Percentiles rank a stretch among this genome's conserved stretches.
These are phyloP conservation scores for Drosera spatulata DNA, from an alignment of 179 eudicot genomes.

Conservation along the genomic window DNA sequence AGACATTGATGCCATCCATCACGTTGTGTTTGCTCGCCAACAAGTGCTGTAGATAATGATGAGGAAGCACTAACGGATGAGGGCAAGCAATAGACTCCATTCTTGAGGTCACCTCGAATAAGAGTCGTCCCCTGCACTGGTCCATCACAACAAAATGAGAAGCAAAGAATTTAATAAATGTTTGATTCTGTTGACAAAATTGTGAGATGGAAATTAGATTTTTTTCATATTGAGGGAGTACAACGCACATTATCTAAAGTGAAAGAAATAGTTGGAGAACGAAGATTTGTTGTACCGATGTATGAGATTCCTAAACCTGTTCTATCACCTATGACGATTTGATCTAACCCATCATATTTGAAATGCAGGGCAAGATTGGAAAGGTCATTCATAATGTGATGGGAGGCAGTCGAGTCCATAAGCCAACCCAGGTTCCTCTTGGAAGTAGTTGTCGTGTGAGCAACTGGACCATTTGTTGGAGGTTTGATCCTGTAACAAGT, in stretches of 20 bases:
- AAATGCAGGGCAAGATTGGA: conserved; percentile 1
- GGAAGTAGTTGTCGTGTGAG: neutral
- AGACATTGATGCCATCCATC: too few species aligned
- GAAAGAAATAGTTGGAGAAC: neutral
- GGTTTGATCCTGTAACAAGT: too few species aligned
- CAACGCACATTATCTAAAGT: neutral
- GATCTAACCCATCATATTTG: conserved; percentile 8
- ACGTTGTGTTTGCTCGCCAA: neutral
- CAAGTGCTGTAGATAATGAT: neutral
- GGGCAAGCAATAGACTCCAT: conserved; percentile 4
- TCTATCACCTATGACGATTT: conserved; percentile 8
- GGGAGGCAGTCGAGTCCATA: conserved; percentile 5
- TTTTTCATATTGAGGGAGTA: conserved; percentile 3
- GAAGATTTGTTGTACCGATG: neutral
- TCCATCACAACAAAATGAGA: conserved; percentile 8
- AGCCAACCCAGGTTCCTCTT: neutral
- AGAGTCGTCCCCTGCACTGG: neutral
- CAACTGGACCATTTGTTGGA: neutral
- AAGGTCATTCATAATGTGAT: conserved; percentile 3
- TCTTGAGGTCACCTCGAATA: neutral
- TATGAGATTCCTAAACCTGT: neutral
- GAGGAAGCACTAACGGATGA: neutral
- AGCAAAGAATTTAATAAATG: neutral
- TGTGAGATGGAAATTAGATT: conserved; percentile 6
- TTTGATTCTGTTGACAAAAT: conserved; percentile 3